Evolutionary conservation across 192 early-diverging fungal genomes (phyloP), one percentile per base, ranked within the genome.

Genomic region (Gonapodya sp.): DNA sequence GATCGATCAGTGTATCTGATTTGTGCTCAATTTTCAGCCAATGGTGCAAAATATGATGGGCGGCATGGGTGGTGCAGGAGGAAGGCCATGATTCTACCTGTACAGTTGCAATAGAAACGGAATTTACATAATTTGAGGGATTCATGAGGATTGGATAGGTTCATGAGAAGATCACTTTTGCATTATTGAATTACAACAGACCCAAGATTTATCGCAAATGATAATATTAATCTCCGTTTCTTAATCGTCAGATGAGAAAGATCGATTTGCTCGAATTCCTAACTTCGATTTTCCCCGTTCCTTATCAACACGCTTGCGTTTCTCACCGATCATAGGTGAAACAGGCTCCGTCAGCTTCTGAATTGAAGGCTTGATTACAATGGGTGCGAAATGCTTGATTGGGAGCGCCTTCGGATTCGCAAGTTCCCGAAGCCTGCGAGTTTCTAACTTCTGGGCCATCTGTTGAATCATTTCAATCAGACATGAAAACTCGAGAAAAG

Each of bases 391-490:
- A 73, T 88, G 84, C 36, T 87, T 83, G 36, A 91, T 80, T 30
- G 93, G 93, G 81, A 92, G 88, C 16, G 93, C 90, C 36, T 88
- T 87, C 84, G 91, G 91, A 30, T 88, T 87, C 24, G 86, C 85
- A 32, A 85, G 35, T 74, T 88, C 83, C 64, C 93, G 89, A 73
- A 92, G 81, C 2, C 82, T 81, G 78, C 85, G 83, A 82, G 92
- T 86, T 81, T 91, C 87, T 78, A 88, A 86, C 73, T 86, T 82
- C 79, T 92, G 90, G 34, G 87, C 83, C 78, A 85, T 81, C 88
- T 85, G 75, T 80, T 18, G 36, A 37, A n/a, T 36, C 8, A 75
- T 81, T 30, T 81, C 8, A 0, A 30, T 24, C 16, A 14, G 33
- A 32, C 82, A 18, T 1, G 82, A 36, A 14, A 32, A 18, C 79